Conservation (phyloP, 2,329 filamentous ascomycete species). For the Aureobasidium leucospermi region DNA sequence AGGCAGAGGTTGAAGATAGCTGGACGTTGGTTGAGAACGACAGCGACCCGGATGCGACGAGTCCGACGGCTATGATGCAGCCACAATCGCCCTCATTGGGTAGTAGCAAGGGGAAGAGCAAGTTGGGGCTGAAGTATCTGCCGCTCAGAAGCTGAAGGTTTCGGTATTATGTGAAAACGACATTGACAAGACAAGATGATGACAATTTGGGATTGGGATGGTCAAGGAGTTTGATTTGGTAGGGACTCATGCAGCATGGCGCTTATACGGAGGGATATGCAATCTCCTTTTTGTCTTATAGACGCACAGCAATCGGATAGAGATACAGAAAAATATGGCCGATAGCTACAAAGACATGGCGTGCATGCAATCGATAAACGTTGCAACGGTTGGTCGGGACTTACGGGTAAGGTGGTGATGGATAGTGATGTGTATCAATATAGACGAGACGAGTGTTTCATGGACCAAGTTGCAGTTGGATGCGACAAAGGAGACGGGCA, state of each 20-base stretch:
- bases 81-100: slow-evolving; percentile 8
- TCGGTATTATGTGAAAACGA: slow-evolving; percentile 2
- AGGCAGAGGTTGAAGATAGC: slow-evolving; percentile 27
- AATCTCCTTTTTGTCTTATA: slow-evolving; percentile 10
- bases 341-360: background rate
- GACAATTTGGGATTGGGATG: slow-evolving; percentile 13
- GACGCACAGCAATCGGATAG: background rate
- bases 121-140: background rate
- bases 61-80: slow-evolving; percentile 15
- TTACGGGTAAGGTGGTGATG: background rate
- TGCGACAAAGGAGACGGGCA: slow-evolving; percentile 5
- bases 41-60: slow-evolving; percentile 30
- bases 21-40: slow-evolving; percentile 83
- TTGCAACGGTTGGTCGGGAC: slow-evolving; percentile 3
- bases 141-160: background rate
- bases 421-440: background rate
- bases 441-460: slow-evolving; percentile 10
- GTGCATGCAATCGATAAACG: slow-evolving; percentile 2
- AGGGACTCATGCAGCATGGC: slow-evolving; percentile 7
- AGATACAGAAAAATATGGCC: background rate
- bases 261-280: slow-evolving; percentile 2
- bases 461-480: background rate
- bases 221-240: slow-evolving; percentile 3
- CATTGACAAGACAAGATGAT: background rate
- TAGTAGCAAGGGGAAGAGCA: background rate